Evolutionary conservation across 495 filamentous ascomycete genomes (phyloP).

Genomic region (Penicillium roqueforti): DNA sequence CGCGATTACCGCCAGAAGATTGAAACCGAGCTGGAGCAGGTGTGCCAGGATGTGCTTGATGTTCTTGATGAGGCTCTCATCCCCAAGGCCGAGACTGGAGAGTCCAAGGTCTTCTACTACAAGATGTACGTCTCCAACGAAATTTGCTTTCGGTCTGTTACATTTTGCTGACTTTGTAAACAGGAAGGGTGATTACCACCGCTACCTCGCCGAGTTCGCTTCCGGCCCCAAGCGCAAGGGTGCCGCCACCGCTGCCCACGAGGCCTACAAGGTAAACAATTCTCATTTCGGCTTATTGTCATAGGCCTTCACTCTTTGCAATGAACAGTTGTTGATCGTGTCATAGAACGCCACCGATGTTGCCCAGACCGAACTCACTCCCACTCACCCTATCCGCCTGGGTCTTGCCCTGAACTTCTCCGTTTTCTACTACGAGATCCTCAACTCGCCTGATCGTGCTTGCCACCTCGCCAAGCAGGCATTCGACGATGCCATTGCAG

Average conservation of each 20-base stretch:
- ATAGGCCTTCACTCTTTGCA: neutral
- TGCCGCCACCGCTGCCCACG: conserved; percentile 92
- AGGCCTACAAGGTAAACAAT: conserved; percentile 89
- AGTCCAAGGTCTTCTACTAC: conserved; percentile 99
- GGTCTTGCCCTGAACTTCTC: conserved; percentile 99
- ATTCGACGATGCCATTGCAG: conserved; percentile 98
- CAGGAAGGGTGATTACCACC: conserved; percentile 99
- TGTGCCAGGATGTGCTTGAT: conserved; percentile 97
- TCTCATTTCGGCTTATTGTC: conserved; percentile 8
- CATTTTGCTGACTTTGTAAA: conserved; percentile 15
- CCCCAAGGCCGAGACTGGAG: conserved; percentile 94
- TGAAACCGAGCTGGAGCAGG: conserved; percentile 93
- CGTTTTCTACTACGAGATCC: conserved; percentile 99
- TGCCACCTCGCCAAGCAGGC: conserved; percentile 99
- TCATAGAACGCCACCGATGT: conserved; percentile 92
- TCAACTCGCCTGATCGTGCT: conserved; percentile 97
- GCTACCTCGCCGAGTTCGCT: conserved; percentile 98
- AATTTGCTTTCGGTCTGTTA: neutral
- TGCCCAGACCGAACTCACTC: conserved; percentile 93
- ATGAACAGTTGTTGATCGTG: conserved; percentile 12
- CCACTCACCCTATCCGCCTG: conserved; percentile 97
- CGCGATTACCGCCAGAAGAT: conserved; percentile 99
- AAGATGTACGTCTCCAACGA: conserved; percentile 78
- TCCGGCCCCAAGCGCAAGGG: conserved; percentile 98
- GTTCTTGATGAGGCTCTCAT: conserved; percentile 95